Conservation (phyloP, 345 rosid species). For the Tarenaya hassleriana region DNA sequence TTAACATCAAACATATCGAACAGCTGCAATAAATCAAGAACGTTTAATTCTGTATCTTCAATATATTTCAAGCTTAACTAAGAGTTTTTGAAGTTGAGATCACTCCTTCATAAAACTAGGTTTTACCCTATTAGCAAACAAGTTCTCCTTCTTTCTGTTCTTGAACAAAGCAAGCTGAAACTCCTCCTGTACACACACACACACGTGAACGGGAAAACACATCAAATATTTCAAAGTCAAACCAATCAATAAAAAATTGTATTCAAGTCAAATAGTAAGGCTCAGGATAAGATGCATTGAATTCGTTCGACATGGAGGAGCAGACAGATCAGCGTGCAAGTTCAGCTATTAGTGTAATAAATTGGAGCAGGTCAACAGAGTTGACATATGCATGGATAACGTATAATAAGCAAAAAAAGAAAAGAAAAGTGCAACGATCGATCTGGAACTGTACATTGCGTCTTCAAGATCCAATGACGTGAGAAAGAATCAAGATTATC, state of each 20-base stretch:
- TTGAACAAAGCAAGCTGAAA: slow-evolving; percentile 92
- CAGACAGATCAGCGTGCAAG: slow-evolving; percentile 18
- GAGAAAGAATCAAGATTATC: slow-evolving; percentile 11
- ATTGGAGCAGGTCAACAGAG: slow-evolving; percentile 16
- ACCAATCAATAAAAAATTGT: slow-evolving; percentile 16
- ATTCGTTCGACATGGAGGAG: slow-evolving; percentile 15
- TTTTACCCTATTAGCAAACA: slow-evolving; percentile 86
- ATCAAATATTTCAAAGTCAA: slow-evolving; percentile 17
- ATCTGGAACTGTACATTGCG: neutral
- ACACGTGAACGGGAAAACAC: slow-evolving; percentile 15
- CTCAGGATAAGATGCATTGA: slow-evolving; percentile 19
- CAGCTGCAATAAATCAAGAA: slow-evolving; percentile 43
- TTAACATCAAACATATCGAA: slow-evolving; percentile 93
- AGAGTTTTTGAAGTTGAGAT: slow-evolving; percentile 3
- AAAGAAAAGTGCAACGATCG: no score
- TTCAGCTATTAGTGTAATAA: slow-evolving; percentile 14
- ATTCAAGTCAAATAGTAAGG: slow-evolving; percentile 24
- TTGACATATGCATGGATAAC: slow-evolving; percentile 11
- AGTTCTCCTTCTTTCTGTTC: slow-evolving; percentile 81
- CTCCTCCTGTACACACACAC: slow-evolving; percentile 96
- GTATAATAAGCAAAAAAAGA: slow-evolving; percentile 20
- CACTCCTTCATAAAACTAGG: neutral
- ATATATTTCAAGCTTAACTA: neutral
- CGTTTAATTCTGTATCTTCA: neutral
- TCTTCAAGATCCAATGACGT: slow-evolving; percentile 20